A percentile compares a stretch with the other conserved stretches of the same genome.
Evolutionary conservation across 495 filamentous ascomycete genomes (phyloP).

Genomic region (Talaromyces proteolyticus): DNA sequence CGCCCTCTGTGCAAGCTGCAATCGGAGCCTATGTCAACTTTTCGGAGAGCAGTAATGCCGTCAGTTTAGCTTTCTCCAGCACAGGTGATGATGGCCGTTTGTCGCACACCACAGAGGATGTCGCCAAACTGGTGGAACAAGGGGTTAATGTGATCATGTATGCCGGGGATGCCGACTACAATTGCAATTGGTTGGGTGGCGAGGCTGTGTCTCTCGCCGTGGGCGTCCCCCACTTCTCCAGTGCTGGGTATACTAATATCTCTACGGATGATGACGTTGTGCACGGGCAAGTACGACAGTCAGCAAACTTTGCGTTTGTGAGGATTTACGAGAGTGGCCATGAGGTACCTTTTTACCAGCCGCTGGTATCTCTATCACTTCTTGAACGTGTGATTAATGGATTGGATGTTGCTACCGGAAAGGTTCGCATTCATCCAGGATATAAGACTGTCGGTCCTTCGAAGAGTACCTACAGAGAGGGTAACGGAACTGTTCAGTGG

Average conservation of each 20-base stretch:
- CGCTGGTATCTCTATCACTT: slow-evolving; percentile 50
- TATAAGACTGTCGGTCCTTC: slow-evolving; percentile 45
- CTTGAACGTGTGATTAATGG: slow-evolving; percentile 54
- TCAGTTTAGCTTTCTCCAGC: slow-evolving; percentile 40
- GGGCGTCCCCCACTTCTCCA: slow-evolving; percentile 30
- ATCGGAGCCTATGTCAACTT: slow-evolving; percentile 57
- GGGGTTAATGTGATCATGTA: slow-evolving; percentile 50
- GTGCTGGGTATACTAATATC: slow-evolving; percentile 50
- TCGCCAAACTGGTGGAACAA: slow-evolving; percentile 41
- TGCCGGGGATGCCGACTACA: slow-evolving; percentile 60
- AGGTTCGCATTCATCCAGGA: slow-evolving; percentile 14
- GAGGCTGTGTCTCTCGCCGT: slow-evolving; percentile 45
- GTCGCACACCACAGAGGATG: slow-evolving; percentile 40
- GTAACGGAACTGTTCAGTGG: slow-evolving; percentile 50
- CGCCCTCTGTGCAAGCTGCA: slow-evolving; percentile 45
- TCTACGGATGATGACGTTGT: slow-evolving; percentile 48
- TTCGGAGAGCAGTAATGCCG: slow-evolving; percentile 38
- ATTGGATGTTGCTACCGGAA: slow-evolving; percentile 56
- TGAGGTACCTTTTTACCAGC: slow-evolving; percentile 65
- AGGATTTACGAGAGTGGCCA: slow-evolving; percentile 68
- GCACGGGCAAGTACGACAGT: slow-evolving; percentile 62
- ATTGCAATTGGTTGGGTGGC: slow-evolving; percentile 55
- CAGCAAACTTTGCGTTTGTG: slow-evolving; percentile 63
- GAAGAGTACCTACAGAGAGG: slow-evolving; percentile 50
- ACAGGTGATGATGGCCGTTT: slow-evolving; percentile 55